These are phyloP conservation scores for Clonostachys sp. DNA, from an alignment of 2,329 filamentous ascomycete species.

Conservation along the genomic window DNA sequence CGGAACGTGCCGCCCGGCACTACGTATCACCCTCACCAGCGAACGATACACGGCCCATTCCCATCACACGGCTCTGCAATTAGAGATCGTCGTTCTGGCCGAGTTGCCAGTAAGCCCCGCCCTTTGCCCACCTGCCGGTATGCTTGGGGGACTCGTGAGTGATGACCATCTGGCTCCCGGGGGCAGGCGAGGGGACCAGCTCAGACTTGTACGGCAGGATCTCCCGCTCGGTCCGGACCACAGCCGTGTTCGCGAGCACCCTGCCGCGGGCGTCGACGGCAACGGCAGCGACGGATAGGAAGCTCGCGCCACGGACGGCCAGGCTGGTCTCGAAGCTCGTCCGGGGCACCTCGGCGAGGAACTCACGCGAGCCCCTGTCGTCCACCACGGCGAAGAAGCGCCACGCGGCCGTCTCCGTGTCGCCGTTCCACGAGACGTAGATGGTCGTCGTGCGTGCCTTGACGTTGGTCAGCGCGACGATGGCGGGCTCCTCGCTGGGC, in stretches of 20 bases:
- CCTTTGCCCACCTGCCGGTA: too few species aligned
- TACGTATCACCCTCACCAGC: too few species aligned
- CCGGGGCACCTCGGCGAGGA: conserved; percentile 28
- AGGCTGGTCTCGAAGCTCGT: conserved; percentile 38
- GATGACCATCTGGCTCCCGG: too few species aligned
- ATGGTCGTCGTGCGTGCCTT: conserved; percentile 9
- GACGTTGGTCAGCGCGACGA: conserved; percentile 12
- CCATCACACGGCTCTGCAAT: too few species aligned
- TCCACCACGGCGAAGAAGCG: conserved; percentile 37
- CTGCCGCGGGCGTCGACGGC: conserved; percentile 13
- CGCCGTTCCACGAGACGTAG: conserved; percentile 52
- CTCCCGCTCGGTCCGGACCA: conserved; percentile 12
- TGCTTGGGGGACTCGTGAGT: too few species aligned
- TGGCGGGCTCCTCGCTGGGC: conserved; percentile 20
- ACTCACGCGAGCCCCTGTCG: conserved; percentile 22
- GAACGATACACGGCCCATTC: too few species aligned
- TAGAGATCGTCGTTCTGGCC: too few species aligned
- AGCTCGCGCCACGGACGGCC: conserved; percentile 2
- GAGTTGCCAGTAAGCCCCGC: too few species aligned
- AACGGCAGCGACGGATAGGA: conserved; percentile 13
- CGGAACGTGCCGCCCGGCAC: too few species aligned
- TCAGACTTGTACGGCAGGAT: conserved; percentile 7
- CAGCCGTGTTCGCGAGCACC: conserved; percentile 10
- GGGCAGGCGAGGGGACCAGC: background rate
- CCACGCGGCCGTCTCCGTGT: conserved; percentile 41